Conservation (phyloP, 768 basidiomycete genomes). For the Pulveroboletus ravenelii region DNA sequence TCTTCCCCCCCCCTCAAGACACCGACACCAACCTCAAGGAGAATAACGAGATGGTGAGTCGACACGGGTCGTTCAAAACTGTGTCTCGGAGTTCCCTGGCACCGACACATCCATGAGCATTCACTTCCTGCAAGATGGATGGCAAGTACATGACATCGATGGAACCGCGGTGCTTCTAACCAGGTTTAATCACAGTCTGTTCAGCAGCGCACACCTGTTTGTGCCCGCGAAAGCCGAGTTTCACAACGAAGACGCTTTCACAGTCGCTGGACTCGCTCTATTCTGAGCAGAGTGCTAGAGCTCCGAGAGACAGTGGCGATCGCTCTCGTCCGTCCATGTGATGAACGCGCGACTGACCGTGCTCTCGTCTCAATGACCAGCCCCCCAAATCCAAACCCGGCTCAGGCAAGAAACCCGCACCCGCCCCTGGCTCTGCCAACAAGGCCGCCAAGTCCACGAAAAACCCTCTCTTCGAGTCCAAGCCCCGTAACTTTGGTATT, state of each 20-base stretch:
- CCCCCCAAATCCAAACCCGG: slow-evolving; percentile 65
- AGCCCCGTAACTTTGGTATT: slow-evolving; percentile 91
- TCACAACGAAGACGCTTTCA: slow-evolving; percentile 36
- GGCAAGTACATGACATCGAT: slow-evolving; percentile 44
- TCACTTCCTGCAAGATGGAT: slow-evolving; percentile 41
- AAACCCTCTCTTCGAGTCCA: slow-evolving; percentile 94
- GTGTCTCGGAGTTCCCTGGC: slow-evolving; percentile 37
- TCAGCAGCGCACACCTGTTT: slow-evolving; percentile 16
- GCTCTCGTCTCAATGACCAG: slow-evolving; percentile 89
- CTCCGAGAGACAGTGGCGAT: slow-evolving; percentile 43
- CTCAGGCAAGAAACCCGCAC: slow-evolving; percentile 79
- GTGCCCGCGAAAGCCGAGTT: slow-evolving; percentile 36
- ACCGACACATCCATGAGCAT: slow-evolving; percentile 32
- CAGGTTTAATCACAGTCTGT: slow-evolving; percentile 15
- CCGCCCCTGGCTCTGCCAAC: slow-evolving; percentile 76
- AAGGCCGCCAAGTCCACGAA: slow-evolving; percentile 74
- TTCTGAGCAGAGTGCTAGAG: slow-evolving; percentile 41
- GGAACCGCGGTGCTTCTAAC: slow-evolving; percentile 20
- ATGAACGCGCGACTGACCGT: slow-evolving; percentile 35
- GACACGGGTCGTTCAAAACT: slow-evolving; percentile 10
- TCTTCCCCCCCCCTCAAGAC: slow-evolving; percentile 16
- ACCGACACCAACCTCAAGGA: slow-evolving; percentile 36
- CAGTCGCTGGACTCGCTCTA: slow-evolving; percentile 39
- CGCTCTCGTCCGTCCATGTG: slow-evolving; percentile 22
- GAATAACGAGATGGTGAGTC: slow-evolving; percentile 50